phyloP scores from a whole-genome alignment of 148 eudicot genomes.

The Amaranthus hypochondriacus region DNA sequence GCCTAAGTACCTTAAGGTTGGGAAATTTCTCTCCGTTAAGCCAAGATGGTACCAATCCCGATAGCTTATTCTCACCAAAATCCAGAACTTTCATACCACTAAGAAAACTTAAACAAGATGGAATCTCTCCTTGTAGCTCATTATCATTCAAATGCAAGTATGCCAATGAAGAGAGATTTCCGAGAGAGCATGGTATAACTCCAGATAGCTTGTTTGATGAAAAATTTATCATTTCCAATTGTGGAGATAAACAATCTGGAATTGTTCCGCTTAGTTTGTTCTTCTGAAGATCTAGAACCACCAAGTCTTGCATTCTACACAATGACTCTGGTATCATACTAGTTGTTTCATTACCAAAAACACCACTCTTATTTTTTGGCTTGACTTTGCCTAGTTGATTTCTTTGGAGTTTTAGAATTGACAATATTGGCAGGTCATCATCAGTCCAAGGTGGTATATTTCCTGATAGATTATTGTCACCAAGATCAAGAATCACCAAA shows the following conservation, averaged over 20 bases:
- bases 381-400: too few species aligned
- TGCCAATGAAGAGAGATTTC: background rate
- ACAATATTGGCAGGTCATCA: too few species aligned
- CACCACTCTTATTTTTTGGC: too few species aligned
- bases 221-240: background rate
- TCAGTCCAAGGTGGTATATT: too few species aligned
- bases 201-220: slow-evolving; percentile 24
- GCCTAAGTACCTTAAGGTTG: background rate
- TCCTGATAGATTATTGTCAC: too few species aligned
- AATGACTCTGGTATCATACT: too few species aligned
- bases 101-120: background rate
- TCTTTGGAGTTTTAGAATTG: too few species aligned
- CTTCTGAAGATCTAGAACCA: slow-evolving; percentile 11
- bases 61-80: slow-evolving; percentile 14
- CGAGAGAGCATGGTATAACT: slow-evolving; percentile 12
- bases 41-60: background rate
- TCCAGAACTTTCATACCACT: background rate
- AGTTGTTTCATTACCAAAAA: too few species aligned
- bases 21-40: background rate
- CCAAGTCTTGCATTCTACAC: too few species aligned
- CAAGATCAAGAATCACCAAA: too few species aligned
- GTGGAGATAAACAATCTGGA: background rate
- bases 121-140: slow-evolving; percentile 6
- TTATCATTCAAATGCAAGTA: slow-evolving; percentile 14
- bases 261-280: slow-evolving; percentile 9